A percentile compares a stretch with the other conserved stretches of the same genome.
These are phyloP conservation scores for Microglena sp. DNA, from an alignment of 139 green algal genomes.

Conservation along the genomic window DNA sequence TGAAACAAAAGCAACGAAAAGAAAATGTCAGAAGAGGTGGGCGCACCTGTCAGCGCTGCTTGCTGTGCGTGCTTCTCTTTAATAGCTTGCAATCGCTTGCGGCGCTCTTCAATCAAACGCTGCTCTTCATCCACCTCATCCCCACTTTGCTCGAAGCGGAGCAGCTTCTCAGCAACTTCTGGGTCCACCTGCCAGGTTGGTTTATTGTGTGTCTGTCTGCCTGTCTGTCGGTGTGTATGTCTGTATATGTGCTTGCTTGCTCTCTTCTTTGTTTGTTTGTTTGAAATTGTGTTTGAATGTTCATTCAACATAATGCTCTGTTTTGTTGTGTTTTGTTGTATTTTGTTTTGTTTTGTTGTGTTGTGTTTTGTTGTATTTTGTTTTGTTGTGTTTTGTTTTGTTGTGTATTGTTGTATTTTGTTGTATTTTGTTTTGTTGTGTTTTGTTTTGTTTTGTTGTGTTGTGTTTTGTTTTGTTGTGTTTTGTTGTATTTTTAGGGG, in stretches of 20 bases:
- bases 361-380: neutral
- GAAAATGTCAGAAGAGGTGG: too few relatives aligned
- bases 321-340: neutral
- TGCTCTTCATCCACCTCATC: conserved; percentile 7
- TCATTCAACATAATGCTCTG: neutral
- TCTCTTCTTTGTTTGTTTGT: neutral
- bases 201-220: neutral
- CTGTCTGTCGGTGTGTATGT: too few relatives aligned
- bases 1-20: too few relatives aligned
- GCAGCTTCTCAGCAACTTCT: conserved; percentile 1
- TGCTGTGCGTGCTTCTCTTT: conserved; percentile 8
- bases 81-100: conserved; percentile 5
- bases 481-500: too few relatives aligned
- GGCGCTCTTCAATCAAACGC: conserved; percentile 4
- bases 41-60: neutral
- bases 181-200: neutral
- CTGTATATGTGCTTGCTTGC: too few relatives aligned
- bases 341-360: neutral
- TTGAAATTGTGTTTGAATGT: neutral
- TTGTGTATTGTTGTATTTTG: too few relatives aligned
- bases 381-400: too few relatives aligned
- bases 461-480: too few relatives aligned
- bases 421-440: too few relatives aligned
- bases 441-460: too few relatives aligned
- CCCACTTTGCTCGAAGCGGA: neutral